Percentiles rank a stretch among this genome's conserved stretches.
Conservation (phyloP, 1,284 basidiomycete species). For the Bondarzewia mesenterica region DNA sequence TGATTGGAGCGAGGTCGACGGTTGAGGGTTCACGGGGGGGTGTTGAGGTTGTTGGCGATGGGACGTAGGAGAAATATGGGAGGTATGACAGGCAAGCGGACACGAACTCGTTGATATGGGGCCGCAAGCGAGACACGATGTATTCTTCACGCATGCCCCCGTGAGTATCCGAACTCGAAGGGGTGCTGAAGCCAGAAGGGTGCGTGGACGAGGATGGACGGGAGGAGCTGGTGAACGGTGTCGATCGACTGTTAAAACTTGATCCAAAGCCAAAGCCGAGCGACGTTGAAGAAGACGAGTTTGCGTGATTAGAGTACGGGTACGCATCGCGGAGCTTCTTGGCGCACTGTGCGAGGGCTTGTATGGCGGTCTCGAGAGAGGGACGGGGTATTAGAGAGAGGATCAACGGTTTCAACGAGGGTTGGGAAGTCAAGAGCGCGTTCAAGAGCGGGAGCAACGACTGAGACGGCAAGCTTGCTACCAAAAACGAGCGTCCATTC, state of each 20-base stretch:
- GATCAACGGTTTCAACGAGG: slow-evolving; percentile 57
- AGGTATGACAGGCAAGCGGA: slow-evolving; percentile 70
- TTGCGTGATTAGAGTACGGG: slow-evolving; percentile 56
- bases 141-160: slow-evolving; percentile 70
- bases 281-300: slow-evolving; percentile 18
- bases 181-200: slow-evolving; percentile 18
- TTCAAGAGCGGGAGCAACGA: slow-evolving; percentile 65
- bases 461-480: slow-evolving; percentile 68
- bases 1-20: slow-evolving; percentile 26
- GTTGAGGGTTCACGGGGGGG: slow-evolving; percentile 15
- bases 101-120: slow-evolving; percentile 67
- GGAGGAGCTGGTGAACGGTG: slow-evolving; percentile 16
- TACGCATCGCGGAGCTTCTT: slow-evolving; percentile 71
- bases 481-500: background rate
- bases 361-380: slow-evolving; percentile 61
- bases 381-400: slow-evolving; percentile 73
- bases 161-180: slow-evolving; percentile 15
- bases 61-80: slow-evolving; percentile 67
- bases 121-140: slow-evolving; percentile 62
- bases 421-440: slow-evolving; percentile 55
- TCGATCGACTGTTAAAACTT: slow-evolving; percentile 10
- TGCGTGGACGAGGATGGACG: slow-evolving; percentile 25
- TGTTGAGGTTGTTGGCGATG: slow-evolving; percentile 21
- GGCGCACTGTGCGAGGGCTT: slow-evolving; percentile 58
- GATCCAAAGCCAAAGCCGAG: slow-evolving; percentile 19